Evolutionary conservation across 2,329 filamentous ascomycete genomes (phyloP).

Genomic region (Pseudocercospora pini-densiflorae): DNA sequence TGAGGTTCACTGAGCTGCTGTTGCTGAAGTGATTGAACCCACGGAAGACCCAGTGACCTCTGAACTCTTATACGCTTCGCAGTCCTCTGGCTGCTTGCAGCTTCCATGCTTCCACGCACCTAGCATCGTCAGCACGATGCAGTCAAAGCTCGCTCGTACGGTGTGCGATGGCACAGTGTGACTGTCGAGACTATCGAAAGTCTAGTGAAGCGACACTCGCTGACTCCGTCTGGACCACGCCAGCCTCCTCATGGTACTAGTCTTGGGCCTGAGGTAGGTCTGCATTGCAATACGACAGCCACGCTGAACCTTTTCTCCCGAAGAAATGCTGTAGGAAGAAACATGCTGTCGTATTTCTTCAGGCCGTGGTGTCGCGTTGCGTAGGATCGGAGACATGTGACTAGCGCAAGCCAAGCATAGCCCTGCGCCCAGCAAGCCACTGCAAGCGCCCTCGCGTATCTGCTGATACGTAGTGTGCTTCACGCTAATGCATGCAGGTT

Average conservation of each 20-base stretch:
- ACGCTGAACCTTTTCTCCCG: background rate
- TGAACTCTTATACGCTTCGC: conserved; percentile 1
- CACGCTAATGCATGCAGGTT: conserved; percentile 11
- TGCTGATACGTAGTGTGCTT: conserved; percentile 11
- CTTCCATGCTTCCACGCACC: background rate
- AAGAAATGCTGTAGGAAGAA: background rate
- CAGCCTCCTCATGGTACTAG: conserved; percentile 1
- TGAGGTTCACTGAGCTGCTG: conserved; percentile 2
- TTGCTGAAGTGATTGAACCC: background rate
- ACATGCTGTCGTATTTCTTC: conserved; percentile 4
- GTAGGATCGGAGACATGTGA: conserved; percentile 7
- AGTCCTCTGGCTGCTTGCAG: background rate
- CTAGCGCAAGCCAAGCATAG: conserved; percentile 11
- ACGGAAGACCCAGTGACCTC: background rate
- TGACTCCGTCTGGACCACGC: background rate
- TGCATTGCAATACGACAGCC: background rate
- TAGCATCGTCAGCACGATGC: background rate
- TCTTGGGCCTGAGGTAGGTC: conserved; percentile 1
- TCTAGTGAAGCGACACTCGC: conserved; percentile 6
- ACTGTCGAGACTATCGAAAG: conserved; percentile 10
- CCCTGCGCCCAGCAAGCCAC: conserved; percentile 6
- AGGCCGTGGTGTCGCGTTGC: conserved; percentile 1
- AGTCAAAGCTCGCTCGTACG: background rate
- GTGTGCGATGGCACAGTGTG: background rate
- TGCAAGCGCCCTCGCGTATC: background rate